Base-by-base conservation (phyloP, 2,329 filamentous ascomycete genomes). In the Fusarium vanettenii region DNA sequence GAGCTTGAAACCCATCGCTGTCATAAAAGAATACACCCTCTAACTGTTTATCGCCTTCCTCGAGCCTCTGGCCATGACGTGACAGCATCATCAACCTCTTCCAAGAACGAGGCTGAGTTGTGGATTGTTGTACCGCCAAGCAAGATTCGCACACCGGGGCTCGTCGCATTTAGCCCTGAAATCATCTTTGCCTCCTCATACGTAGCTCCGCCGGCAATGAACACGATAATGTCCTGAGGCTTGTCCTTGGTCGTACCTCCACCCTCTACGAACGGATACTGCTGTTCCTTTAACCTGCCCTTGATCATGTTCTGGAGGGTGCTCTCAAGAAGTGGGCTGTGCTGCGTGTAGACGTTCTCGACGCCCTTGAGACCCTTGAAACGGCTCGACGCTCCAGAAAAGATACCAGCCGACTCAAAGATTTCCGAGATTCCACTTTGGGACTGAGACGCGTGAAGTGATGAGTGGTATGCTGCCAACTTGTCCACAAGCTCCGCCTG, bases 301-400 rank as follows among this genome's bases (percentile, higher is more conserved):
- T 98, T 98, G 85, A 98, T 95, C 61, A 99, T 87, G 78, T 96
- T 96, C 81, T 98, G 96, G 20, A 99, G 85, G 1, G 95, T 98
- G 27, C 90, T 90, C 82, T 98, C 95, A 18, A 99, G 84, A 25
- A 95, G 89, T 0, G 97, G 95, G 7, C 95, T 97, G 82, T 99
- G 97, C 82, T 99, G 97, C 0, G 97, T 99, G 82, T 99, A 99
- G 31, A 99, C 97, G 78, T 99, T 99, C 82, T 99, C 97, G 1
- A 99, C 97, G 2, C 97, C 97, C 80, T 98, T 98, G 16, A 99
- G 88, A 0, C 97, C 97, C 80, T 97, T 98, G 83, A 99, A 95
- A 6, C 95, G 92, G 79, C 93, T 94, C 43, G 95, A 90, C 13
- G 95, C 95, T 14, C 94, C 94, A 1, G 94, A 94, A 83, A 99